Conservation (phyloP, 2,329 filamentous ascomycete genomes). For the Diaporthe sp. region DNA sequence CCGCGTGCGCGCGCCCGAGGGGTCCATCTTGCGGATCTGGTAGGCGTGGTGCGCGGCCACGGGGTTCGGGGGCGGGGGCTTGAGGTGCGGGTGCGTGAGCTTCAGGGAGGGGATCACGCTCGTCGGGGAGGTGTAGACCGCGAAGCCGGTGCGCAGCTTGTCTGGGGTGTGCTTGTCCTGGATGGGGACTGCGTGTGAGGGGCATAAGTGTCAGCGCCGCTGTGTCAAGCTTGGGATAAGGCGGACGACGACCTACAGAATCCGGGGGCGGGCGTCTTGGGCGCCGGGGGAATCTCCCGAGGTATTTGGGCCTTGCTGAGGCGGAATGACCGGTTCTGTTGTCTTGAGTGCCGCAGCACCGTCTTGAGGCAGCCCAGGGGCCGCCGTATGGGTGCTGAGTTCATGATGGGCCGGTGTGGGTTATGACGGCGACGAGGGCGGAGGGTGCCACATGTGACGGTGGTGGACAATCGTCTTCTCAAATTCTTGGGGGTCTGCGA, state of each 20-base stretch:
- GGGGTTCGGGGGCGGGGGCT: conserved; percentile 62
- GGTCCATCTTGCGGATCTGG: conserved; percentile 84
- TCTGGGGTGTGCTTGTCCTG: conserved; percentile 48
- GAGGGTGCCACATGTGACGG: conserved; percentile 23
- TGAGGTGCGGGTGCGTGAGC: conserved; percentile 38
- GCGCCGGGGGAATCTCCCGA: conserved; percentile 39
- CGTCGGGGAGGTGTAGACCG: conserved; percentile 56
- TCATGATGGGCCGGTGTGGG: conserved; percentile 60
- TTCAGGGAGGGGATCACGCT: conserved; percentile 35
- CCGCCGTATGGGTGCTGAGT: conserved; percentile 74
- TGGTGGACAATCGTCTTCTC: conserved; percentile 41
- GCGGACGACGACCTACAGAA: conserved; percentile 45
- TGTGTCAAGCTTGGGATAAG: background rate
- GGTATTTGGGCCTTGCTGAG: conserved; percentile 37
- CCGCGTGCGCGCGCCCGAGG: conserved; percentile 83
- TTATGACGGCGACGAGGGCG: conserved; percentile 35
- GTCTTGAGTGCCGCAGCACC: conserved; percentile 70
- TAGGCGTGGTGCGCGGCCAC: conserved; percentile 75
- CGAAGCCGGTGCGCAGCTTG: conserved; percentile 60
- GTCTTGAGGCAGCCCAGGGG: conserved; percentile 80
- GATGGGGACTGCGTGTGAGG: conserved; percentile 46
- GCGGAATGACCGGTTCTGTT: conserved; percentile 52
- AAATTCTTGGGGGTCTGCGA: conserved; percentile 39
- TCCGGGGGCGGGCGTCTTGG: conserved; percentile 49
- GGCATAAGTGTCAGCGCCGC: conserved; percentile 31